These are phyloP conservation scores for Picea mariana DNA, from an alignment of 83 land plant genomes.

Conservation along the genomic window DNA sequence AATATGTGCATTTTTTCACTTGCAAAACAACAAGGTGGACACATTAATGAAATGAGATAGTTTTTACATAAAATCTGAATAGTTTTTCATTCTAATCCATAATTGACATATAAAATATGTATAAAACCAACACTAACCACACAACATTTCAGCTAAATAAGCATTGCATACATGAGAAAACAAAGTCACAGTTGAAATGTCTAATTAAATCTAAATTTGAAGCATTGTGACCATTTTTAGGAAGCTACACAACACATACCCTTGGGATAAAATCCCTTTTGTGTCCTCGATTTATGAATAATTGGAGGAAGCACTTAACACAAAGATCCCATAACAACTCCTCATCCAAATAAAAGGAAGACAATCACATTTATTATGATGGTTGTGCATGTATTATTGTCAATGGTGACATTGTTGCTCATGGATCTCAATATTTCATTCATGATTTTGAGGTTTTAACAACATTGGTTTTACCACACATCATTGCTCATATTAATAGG, in stretches of 20 bases:
- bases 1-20: slow-evolving; percentile 68
- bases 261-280: no score
- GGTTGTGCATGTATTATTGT: no score
- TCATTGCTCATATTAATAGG: no score
- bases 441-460: no score
- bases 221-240: slow-evolving; percentile 52
- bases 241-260: slow-evolving; percentile 24
- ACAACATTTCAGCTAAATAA: neutral
- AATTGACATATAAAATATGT: neutral
- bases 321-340: no score
- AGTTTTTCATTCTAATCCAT: neutral
- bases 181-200: slow-evolving; percentile 55
- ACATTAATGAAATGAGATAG: neutral
- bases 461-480: no score
- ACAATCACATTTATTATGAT: no score
- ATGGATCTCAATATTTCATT: no score
- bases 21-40: slow-evolving; percentile 20
- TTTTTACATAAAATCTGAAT: neutral
- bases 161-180: slow-evolving; percentile 55
- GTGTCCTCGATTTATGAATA: no score
- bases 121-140: neutral
- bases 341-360: no score
- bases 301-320: no score
- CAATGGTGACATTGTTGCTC: no score
- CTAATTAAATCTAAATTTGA: slow-evolving; percentile 44